Evolutionary conservation across 2,329 filamentous ascomycete species (phyloP), one percentile per base, ranked within the genome.

Genomic region (Paecilomyces niveus): DNA sequence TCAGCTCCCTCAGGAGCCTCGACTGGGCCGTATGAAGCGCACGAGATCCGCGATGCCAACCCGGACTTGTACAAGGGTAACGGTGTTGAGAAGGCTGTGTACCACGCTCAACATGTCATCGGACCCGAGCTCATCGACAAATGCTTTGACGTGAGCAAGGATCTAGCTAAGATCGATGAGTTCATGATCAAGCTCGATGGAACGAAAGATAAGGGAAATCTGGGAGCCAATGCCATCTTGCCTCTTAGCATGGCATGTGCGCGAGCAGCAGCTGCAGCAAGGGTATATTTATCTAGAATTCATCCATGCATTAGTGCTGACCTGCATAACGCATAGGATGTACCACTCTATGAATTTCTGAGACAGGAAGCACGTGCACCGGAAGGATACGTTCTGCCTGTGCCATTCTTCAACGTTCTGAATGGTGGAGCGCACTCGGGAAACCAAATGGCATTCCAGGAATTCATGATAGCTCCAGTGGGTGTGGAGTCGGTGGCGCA

Each of bases 171-270:
- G 54, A 80, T 84, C 55, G 82, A 84, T 64, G 70, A 68, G 49
- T 81, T 83, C 71, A 72, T 84, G 70, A 74, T 77, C 68, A 72
- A 77, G 70, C 76, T 85, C 61, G 82, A 84, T 71, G 82, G 82
- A 62, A 85, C 82, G 54, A 72, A 74, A 67, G 83, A 84, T 77
- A 85, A 85, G 80, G 80, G 76, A 64, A 80, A 79, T 64, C 74
- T 85, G 49, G 83, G 83, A 64, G 83, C 83, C 63, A 85, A 85
- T 70, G 82, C 83, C 63, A 85, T 85, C 64, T 78, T 85, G 56
- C 82, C 81, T 73, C 80, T 85, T 63, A 82, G 78, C 70, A 83
- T 85, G 80, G 82, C 83, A 54, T 78, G 83, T 59, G 81, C 82
- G 60, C 81, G 83, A 72, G 82, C 82, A 59, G 81, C 80, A 10